These are phyloP conservation scores for Kalmanozyma brasiliensis DNA, from an alignment of 1,284 basidiomycete genomes.

Conservation along the genomic window DNA sequence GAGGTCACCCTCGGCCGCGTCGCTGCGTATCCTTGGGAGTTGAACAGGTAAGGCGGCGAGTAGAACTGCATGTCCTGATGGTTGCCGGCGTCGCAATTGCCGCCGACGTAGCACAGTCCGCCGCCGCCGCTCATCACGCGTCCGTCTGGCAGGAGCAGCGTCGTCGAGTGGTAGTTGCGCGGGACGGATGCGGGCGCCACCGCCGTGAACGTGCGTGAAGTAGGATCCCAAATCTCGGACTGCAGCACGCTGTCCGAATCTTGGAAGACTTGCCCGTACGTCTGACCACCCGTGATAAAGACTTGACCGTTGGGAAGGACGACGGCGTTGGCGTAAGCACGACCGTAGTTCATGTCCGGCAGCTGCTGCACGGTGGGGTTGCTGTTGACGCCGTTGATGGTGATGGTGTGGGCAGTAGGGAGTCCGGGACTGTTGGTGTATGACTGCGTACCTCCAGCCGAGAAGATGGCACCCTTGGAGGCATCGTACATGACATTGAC, in stretches of 20 bases:
- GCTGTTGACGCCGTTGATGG: not conserved
- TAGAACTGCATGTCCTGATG: conserved; percentile 9
- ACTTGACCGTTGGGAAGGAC: conserved; percentile 7
- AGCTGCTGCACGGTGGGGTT: not conserved
- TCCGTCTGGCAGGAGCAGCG: conserved; percentile 5
- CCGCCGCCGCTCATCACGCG: conserved; percentile 9
- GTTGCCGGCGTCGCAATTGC: not conserved
- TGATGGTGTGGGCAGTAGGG: not conserved
- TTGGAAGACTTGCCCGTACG: not conserved
- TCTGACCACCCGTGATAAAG: conserved; percentile 4
- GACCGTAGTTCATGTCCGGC: conserved; percentile 4
- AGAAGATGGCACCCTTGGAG: not conserved
- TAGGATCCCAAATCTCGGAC: conserved; percentile 7
- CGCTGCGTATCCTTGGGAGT: conserved; percentile 2
- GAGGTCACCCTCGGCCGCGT: not conserved
- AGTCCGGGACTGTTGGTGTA: not conserved
- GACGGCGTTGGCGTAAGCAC: conserved; percentile 3
- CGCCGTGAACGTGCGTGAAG: not conserved
- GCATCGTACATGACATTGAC: conserved; percentile 4
- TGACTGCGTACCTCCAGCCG: conserved; percentile 1
- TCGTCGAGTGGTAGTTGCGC: conserved; percentile 9
- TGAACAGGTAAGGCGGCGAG: conserved; percentile 4
- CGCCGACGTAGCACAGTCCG: conserved; percentile 2
- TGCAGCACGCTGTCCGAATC: conserved; percentile 7
- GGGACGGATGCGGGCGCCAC: conserved; percentile 1